These are phyloP conservation scores for Aaosphaeria arxii DNA, from an alignment of 2,329 filamentous ascomycete genomes.

Conservation along the genomic window DNA sequence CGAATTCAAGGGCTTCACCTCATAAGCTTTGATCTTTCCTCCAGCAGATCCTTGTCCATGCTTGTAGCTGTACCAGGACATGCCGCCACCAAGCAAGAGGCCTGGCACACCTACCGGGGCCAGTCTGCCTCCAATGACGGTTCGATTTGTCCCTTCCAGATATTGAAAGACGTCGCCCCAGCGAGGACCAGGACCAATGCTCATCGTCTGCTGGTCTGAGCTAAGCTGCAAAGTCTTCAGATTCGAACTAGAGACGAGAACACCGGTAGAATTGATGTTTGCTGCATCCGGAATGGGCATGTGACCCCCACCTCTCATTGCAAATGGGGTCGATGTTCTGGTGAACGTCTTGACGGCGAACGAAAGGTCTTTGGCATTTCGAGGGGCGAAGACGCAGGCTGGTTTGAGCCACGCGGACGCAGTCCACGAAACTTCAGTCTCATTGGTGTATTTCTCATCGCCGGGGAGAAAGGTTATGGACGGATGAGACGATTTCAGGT, in stretches of 20 bases:
- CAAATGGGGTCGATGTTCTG: constrained; percentile 8
- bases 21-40: constrained; percentile 21
- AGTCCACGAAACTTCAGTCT: background rate
- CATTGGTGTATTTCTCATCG: background rate
- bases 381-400: constrained; percentile 17
- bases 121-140: constrained; percentile 23
- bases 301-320: constrained; percentile 21
- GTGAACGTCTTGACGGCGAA: constrained; percentile 14
- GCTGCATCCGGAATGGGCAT: constrained; percentile 19
- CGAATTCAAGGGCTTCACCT: background rate
- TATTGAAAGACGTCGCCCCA: constrained; percentile 28
- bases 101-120: constrained; percentile 26
- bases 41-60: constrained; percentile 11
- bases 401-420: constrained; percentile 10
- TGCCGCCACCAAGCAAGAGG: constrained; percentile 21
- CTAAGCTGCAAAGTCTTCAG: constrained; percentile 19
- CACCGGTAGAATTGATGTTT: constrained; percentile 17
- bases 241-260: constrained; percentile 8
- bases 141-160: constrained; percentile 16
- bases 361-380: constrained; percentile 13
- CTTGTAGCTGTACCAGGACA: constrained; percentile 13
- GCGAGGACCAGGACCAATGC: constrained; percentile 23
- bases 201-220: constrained; percentile 18
- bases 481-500: background rate
- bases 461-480: background rate